Base-by-base conservation (phyloP, 768 basidiomycete species). In the Lactifluus rugatus region DNA sequence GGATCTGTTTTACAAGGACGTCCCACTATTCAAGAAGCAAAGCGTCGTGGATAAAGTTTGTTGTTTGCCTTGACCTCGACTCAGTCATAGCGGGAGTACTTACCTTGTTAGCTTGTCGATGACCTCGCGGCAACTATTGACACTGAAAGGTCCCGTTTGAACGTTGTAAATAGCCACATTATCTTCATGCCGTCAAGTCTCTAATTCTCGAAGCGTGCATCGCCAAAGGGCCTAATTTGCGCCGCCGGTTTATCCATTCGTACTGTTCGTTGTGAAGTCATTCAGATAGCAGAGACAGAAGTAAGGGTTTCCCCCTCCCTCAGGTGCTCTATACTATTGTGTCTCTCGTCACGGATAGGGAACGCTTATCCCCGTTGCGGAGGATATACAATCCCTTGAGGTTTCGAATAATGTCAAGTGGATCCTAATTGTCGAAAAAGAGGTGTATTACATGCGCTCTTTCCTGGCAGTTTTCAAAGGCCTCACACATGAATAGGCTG, bases 401-500 rank as follows among this genome's bases (percentile, higher is more conserved):
- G 64, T 86, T 3, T 68, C 75, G n/a, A 71, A 75, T 10, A 68
- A 76, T 41, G 66, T 91, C 13, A 62, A 76, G 1, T 97, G 91
- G 89, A 79, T 97, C 6, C 74, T 98, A 16, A 74, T 98, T 4
- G 77, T 97, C 17, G 96, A 99, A 72, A 99, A 99, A 74, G 96
- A 99, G 73, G 95, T 87, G 32, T 49, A 73, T 62, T 6, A 6
- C 26, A 19, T 19, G 5, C 23, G 11, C 26, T 13, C 9, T 19
- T 14, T 28, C 3, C 16, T 28, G 21, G 34, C 19, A n/a, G 26
- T 32, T 14, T 16, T 11, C 7, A 45, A 23, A n/a, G 32, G n/a
- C n/a, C 26, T 31, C 23, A 32, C 41, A n/a, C 13, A 28, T 21
- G 47, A 39, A 3, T 67, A 97, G 95, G 95, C 96, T 0, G 81